These are phyloP conservation scores for Conticribra guillardii DNA, from an alignment of 108 stramenopile genomes.

Conservation along the genomic window DNA sequence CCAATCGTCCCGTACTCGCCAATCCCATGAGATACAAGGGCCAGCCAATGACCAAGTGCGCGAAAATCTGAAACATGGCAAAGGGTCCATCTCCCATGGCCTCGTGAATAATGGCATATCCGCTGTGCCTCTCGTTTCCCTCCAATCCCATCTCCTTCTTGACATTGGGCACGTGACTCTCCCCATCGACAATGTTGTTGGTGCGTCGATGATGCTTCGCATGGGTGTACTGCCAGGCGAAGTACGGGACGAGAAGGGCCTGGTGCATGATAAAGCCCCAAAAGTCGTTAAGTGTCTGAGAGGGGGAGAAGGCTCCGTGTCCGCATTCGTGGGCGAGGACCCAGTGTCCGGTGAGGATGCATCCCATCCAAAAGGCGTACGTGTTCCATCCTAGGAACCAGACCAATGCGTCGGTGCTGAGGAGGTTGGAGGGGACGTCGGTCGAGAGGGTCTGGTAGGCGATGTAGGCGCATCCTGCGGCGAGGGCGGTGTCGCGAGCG, in stretches of 20 bases:
- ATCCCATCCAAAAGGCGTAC: slow-evolving; percentile 98
- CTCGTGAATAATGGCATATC: slow-evolving; percentile 85
- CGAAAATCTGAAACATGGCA: slow-evolving; percentile 88
- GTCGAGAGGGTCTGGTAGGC: slow-evolving; percentile 78
- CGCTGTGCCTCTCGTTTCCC: slow-evolving; percentile 64
- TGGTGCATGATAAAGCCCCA: slow-evolving; percentile 97
- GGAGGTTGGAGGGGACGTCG: slow-evolving; percentile 64
- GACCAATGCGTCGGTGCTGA: slow-evolving; percentile 46
- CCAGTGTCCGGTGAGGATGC: slow-evolving; percentile 98
- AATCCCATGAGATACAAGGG: slow-evolving; percentile 88
- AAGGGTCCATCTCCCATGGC: slow-evolving; percentile 91
- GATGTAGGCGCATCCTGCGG: slow-evolving; percentile 80
- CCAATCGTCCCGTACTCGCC: slow-evolving; percentile 82
- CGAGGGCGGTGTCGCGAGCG: slow-evolving; percentile 79
- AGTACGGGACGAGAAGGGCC: slow-evolving; percentile 98
- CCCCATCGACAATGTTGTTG: slow-evolving; percentile 96
- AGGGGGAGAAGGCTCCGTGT: slow-evolving; percentile 95
- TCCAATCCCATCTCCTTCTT: slow-evolving; percentile 76
- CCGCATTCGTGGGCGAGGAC: slow-evolving; percentile 99
- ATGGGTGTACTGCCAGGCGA: slow-evolving; percentile 98
- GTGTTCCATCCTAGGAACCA: slow-evolving; percentile 88
- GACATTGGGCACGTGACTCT: slow-evolving; percentile 85
- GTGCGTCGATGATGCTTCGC: slow-evolving; percentile 99
- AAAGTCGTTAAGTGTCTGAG: slow-evolving; percentile 92
- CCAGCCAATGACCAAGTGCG: slow-evolving; percentile 90